Conservation (phyloP, 768 basidiomycete species). For the Tylopilus sp. region DNA sequence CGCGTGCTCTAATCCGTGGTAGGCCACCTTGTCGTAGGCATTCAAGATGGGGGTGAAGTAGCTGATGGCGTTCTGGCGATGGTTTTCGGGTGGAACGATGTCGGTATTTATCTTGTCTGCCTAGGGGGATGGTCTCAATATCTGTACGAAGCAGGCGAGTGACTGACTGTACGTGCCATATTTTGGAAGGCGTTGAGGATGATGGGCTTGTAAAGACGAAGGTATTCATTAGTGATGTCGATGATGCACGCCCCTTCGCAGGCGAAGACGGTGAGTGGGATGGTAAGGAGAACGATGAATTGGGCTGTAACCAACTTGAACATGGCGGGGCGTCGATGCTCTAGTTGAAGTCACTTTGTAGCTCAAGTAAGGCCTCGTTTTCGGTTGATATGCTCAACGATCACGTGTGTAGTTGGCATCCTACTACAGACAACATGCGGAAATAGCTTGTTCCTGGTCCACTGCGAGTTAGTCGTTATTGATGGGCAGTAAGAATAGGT, state of each 20-base stretch:
- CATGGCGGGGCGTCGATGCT: constrained; percentile 18
- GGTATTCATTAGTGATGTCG: constrained; percentile 53
- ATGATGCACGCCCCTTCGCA: constrained; percentile 73
- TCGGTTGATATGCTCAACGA: not conserved
- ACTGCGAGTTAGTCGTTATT: not conserved
- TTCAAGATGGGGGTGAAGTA: constrained; percentile 47
- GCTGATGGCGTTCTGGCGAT: constrained; percentile 22
- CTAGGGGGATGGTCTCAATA: constrained; percentile 21
- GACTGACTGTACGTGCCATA: constrained; percentile 38
- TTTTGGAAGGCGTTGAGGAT: constrained; percentile 37
- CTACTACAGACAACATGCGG: not conserved
- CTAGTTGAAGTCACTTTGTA: not conserved
- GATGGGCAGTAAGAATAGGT: not conserved
- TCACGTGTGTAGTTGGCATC: constrained; percentile 22
- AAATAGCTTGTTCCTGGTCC: not conserved
- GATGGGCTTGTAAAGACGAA: constrained; percentile 46
- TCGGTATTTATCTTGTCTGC: constrained; percentile 33
- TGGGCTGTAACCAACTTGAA: constrained; percentile 24
- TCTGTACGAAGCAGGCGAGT: not conserved
- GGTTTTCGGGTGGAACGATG: constrained; percentile 29
- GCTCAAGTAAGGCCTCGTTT: not conserved
- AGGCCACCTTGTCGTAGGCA: constrained; percentile 44
- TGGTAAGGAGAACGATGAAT: constrained; percentile 23
- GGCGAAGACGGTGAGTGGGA: constrained; percentile 42
- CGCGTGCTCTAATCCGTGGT: constrained; percentile 43